Base-by-base conservation (phyloP, 2,329 filamentous ascomycete species). In the Beauveria varroae region DNA sequence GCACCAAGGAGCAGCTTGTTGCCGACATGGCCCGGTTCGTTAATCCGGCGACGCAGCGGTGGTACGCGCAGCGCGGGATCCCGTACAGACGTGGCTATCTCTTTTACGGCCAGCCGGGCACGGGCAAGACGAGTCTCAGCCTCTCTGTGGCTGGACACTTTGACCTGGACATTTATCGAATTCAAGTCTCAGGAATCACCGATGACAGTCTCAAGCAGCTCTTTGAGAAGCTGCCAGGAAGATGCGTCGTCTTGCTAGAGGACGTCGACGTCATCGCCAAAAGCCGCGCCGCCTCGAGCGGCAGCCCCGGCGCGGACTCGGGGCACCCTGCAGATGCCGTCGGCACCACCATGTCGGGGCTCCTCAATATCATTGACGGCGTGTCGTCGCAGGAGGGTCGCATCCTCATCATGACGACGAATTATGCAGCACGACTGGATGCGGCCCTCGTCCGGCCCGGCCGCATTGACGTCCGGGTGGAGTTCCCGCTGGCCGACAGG, bases 331-430 rank as follows among this genome's bases (percentile, higher is more conserved):
- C 43, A 12, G 43, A 22, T 14, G 43, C 22, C 22, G 46, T 24
- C 22, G 46, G 46, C 46, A 49, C 46, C 22, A 28, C 84, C 0
- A 79, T 90, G 1, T 88, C 86, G 0, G 86, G 83, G 0, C 74
- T 90, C 0, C 77, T 90, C 10, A 90, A 90, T 62, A 81, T 86
- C 28, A 84, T 90, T 64, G 87, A 88, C 63, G 86, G 86, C 2
- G 86, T 88, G 0, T 85, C 85, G 1, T 83, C 83, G 0, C 83
- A 84, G 62, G 87, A 90, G 72, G 87, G 86, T 1, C 79, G 85
- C 8, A 82, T 90, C 1, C 75, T 90, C 1, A 82, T 90, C 64
- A 89, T 90, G 87, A 90, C 86, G 0, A 88, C 86, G 0, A 90
- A 90, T 65, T 81, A 84, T 61, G 78, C 80, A 0, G 82, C 87